Evolutionary conservation across 805 yeast genomes (phyloP).

Genomic region (Komagataella mondaviorum): DNA sequence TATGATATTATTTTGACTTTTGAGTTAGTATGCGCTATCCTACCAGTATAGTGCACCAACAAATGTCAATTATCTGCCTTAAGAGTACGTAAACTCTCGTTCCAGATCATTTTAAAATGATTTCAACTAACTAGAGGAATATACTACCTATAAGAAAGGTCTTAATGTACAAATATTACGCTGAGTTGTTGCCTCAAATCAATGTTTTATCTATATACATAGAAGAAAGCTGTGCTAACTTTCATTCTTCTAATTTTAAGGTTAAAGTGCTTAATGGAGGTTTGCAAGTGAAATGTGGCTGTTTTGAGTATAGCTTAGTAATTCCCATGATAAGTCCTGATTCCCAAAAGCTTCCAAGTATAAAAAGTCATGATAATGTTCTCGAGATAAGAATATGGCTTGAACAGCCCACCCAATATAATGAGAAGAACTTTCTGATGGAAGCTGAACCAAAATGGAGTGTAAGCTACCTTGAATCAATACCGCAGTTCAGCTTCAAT

Average conservation of each 20-base stretch:
- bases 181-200: background rate
- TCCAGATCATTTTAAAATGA: background rate
- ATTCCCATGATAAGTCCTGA: background rate
- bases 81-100: too few species aligned
- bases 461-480: background rate
- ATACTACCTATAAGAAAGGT: too few species aligned
- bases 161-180: background rate
- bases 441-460: constrained; percentile 2
- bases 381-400: background rate
- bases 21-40: too few species aligned
- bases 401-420: background rate
- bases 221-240: background rate
- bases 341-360: background rate
- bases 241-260: too few species aligned
- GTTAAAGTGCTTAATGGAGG: background rate
- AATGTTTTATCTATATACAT: background rate
- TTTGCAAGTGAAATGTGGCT: background rate
- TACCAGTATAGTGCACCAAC: background rate
- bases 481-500: background rate
- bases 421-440: background rate
- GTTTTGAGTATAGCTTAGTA: background rate
- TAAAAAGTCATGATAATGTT: background rate
- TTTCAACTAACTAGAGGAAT: too few species aligned
- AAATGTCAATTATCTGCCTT: too few species aligned
- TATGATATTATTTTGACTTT: too few species aligned